phyloP scores from a whole-genome alignment of 768 basidiomycete species.

The Mycena latifolia region DNA sequence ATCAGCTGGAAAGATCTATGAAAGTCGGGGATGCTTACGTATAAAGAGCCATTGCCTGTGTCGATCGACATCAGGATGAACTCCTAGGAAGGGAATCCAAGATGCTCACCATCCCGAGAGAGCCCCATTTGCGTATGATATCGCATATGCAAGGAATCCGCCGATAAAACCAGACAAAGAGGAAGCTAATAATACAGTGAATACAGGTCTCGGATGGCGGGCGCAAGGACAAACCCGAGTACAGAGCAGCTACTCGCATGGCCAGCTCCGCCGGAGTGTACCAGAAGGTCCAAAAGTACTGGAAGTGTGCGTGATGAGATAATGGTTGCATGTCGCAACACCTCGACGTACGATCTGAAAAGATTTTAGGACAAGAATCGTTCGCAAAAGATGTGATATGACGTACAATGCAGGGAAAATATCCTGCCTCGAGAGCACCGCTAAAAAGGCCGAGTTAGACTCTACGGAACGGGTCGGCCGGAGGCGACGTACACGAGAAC shows the following conservation, averaged over 20 bases:
- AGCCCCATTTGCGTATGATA: constrained; percentile 37
- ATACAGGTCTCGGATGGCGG: not conserved
- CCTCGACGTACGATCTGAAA: constrained; percentile 18
- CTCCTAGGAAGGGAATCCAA: not conserved
- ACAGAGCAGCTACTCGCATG: constrained; percentile 37
- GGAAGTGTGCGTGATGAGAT: not conserved
- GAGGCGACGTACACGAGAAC: constrained; percentile 29
- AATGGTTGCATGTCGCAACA: too few species aligned
- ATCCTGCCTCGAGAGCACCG: constrained; percentile 37
- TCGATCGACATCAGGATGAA: not conserved
- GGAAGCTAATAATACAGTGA: constrained; percentile 6
- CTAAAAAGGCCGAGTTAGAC: not conserved
- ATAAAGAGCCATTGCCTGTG: constrained; percentile 49
- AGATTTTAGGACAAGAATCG: not conserved
- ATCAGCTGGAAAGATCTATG: constrained; percentile 29
- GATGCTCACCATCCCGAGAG: constrained; percentile 36
- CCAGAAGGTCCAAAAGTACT: constrained; percentile 39
- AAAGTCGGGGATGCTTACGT: not conserved
- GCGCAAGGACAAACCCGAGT: constrained; percentile 30
- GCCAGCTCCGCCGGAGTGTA: constrained; percentile 40
- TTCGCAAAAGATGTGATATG: not conserved
- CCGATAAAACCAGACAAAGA: constrained; percentile 37
- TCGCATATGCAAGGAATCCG: constrained; percentile 39
- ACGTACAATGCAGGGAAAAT: constrained; percentile 39
- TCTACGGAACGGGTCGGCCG: not conserved